phyloP scores from a whole-genome alignment of 352 stramenopile genomes.

The Globisporangium splendens region DNA sequence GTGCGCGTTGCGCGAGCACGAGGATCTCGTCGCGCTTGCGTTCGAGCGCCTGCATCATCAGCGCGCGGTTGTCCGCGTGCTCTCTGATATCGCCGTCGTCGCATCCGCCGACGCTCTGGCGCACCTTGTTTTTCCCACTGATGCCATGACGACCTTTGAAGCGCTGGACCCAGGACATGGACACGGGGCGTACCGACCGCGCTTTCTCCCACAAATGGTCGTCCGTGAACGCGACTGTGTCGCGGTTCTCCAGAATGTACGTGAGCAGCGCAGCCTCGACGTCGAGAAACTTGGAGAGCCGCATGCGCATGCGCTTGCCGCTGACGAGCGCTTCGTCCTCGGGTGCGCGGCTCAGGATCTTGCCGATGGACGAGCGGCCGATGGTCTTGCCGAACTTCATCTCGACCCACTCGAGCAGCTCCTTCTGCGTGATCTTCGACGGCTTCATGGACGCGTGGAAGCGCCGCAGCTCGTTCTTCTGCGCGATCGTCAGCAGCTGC shows the following conservation, averaged over 20 bases:
- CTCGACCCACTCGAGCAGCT: conserved; percentile 12
- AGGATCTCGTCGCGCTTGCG: conserved; percentile 11
- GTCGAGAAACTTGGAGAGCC: conserved; percentile 13
- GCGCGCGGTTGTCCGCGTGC: background rate
- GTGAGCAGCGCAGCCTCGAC: conserved; percentile 14
- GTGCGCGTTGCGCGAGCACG: background rate
- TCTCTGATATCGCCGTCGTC: background rate
- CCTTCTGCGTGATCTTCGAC: conserved; percentile 5
- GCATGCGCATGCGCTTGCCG: conserved; percentile 11
- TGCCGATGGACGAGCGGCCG: conserved; percentile 13
- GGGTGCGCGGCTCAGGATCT: conserved; percentile 8
- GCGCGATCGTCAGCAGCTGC: conserved; percentile 14
- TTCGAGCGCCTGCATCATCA: conserved; percentile 10
- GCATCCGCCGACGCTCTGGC: conserved; percentile 1
- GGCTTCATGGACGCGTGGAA: conserved; percentile 8
- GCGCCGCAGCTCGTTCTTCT: conserved; percentile 15
- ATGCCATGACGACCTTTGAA: conserved; percentile 13
- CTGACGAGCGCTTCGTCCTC: conserved; percentile 11
- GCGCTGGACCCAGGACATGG: conserved; percentile 18
- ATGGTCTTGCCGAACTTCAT: conserved; percentile 12
- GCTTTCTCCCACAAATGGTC: conserved; percentile 12
- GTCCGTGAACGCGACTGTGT: conserved; percentile 4
- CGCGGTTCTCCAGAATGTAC: conserved; percentile 10
- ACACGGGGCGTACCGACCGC: conserved; percentile 5
- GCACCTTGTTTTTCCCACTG: conserved; percentile 4